A percentile compares a stretch with the other conserved stretches of the same genome.
Conservation (phyloP, 306 rosid species). For the Potentilla sterilis region DNA sequence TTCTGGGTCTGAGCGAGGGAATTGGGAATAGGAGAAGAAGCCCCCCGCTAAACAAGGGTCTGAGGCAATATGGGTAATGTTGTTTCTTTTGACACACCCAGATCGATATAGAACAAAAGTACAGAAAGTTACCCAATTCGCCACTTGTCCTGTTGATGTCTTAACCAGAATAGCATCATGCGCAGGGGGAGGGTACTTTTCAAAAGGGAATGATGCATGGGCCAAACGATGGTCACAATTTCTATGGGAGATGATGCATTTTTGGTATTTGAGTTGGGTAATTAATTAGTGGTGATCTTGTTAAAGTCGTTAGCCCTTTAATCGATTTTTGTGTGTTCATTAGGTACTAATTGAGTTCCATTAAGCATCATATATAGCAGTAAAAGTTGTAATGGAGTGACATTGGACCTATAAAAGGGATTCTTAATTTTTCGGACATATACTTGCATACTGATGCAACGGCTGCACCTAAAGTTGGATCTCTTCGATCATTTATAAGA, state of each 20-base stretch:
- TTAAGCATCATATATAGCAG: background rate
- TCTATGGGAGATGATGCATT: background rate
- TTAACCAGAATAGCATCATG: background rate
- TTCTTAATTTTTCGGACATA: background rate
- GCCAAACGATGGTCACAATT: slow-evolving; percentile 6
- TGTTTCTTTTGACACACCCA: slow-evolving; percentile 20
- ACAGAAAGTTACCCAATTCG: background rate
- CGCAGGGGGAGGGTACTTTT: slow-evolving; percentile 21
- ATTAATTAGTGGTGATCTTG: slow-evolving; percentile 2
- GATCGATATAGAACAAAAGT: background rate
- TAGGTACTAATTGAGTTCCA: background rate
- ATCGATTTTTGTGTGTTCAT: slow-evolving; percentile 5
- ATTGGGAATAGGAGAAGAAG: slow-evolving; percentile 6
- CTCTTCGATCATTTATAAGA: background rate
- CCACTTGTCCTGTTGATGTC: background rate
- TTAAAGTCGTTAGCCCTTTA: background rate
- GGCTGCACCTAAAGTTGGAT: slow-evolving; percentile 1
- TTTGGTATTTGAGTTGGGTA: background rate
- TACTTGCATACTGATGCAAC: background rate
- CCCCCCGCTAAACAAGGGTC: slow-evolving; percentile 51
- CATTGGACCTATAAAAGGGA: background rate
- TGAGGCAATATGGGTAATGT: slow-evolving; percentile 19
- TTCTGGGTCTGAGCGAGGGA: background rate
- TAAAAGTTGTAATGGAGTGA: background rate
- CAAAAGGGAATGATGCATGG: slow-evolving; percentile 24